Base-by-base conservation (phyloP, 352 stramenopile genomes). In the Phytophthora brassicae region DNA sequence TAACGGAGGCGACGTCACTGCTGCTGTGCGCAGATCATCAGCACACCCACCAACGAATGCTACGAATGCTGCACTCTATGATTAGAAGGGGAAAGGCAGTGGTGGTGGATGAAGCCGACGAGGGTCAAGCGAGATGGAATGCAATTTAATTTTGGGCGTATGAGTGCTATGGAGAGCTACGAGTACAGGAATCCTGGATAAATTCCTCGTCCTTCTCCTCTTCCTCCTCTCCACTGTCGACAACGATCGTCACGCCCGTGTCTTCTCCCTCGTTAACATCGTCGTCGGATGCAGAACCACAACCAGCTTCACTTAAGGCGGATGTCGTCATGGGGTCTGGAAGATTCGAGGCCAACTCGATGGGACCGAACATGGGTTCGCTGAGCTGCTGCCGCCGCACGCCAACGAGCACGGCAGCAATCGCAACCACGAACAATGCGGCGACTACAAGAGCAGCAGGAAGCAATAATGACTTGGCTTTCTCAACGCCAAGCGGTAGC, bases 341-440 rank as follows among this genome's bases (percentile, higher is more conserved):
- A 49, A 75, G 54, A 43, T 77, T 61, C 4, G 67, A 67, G 5
- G 39, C 61, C 36, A 77, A 43, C 54, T 76, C 68, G 7, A 72
- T 55, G 13, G 55, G 54, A 9, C 64, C 55, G 42, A 73, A 71
- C 35, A 46, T 55, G 1, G 68, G 57, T 48, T 75, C 58, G 54
- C 68, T 75, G n/a, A 67, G 51, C 29, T 66, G 65, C 56, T 72
- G 52, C 5, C 66, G 56, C 16, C 57, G 48, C 38, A 72, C 47
- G 22, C 68, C 64, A 23, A 77, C 42, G 23, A 72, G 31, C 29
- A 65, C 64, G 4, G 47, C 68, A 4, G 52, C 56, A 14, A 68
- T 42, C 20, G 47, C 60, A 14, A 74, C n/a, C 29, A 68, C 47
- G 16, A 62, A 35, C 39, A 64, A 31, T 5, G 48, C 58, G 16